Conservation (phyloP, 306 rosid species). For the Quercus ilex region DNA sequence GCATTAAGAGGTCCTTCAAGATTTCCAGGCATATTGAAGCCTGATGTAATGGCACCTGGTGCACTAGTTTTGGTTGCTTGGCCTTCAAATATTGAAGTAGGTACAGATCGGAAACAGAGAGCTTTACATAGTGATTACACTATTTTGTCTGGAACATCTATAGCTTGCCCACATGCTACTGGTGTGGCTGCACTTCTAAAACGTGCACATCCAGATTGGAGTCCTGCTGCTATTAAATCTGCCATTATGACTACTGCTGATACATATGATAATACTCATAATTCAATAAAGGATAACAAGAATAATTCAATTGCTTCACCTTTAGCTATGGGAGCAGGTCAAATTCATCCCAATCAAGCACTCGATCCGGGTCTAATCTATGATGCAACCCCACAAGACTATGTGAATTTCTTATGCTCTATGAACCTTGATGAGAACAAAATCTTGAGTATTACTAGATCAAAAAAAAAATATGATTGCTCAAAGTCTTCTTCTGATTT, state of each 20-base stretch:
- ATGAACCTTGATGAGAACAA: slow-evolving; percentile 26
- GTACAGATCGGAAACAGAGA: neutral
- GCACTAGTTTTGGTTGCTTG: neutral
- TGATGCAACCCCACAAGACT: slow-evolving; percentile 50
- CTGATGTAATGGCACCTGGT: slow-evolving; percentile 9
- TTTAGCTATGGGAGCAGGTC: slow-evolving; percentile 46
- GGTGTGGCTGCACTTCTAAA: slow-evolving; percentile 11
- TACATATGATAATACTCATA: neutral
- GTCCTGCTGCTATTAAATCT: slow-evolving; percentile 14
- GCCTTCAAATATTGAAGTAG: neutral
- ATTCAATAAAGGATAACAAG: slow-evolving; percentile 31
- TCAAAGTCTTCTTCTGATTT: slow-evolving; percentile 38
- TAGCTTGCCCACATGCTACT: neutral
- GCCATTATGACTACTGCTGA: neutral
- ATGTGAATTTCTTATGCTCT: slow-evolving; percentile 43
- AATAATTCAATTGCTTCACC: slow-evolving; percentile 37
- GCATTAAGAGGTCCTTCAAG: neutral
- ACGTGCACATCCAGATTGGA: slow-evolving; percentile 11
- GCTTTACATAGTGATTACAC: neutral
- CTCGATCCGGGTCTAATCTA: slow-evolving; percentile 49
- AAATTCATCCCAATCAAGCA: slow-evolving; percentile 48
- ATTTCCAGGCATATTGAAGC: slow-evolving; percentile 3
- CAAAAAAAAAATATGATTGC: slow-evolving; percentile 22
- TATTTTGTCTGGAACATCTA: slow-evolving; percentile 1
- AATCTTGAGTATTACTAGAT: slow-evolving; percentile 35